Evolutionary conservation across 352 stramenopile species (phyloP).

Genomic region (Peronosclerospora sorghi): DNA sequence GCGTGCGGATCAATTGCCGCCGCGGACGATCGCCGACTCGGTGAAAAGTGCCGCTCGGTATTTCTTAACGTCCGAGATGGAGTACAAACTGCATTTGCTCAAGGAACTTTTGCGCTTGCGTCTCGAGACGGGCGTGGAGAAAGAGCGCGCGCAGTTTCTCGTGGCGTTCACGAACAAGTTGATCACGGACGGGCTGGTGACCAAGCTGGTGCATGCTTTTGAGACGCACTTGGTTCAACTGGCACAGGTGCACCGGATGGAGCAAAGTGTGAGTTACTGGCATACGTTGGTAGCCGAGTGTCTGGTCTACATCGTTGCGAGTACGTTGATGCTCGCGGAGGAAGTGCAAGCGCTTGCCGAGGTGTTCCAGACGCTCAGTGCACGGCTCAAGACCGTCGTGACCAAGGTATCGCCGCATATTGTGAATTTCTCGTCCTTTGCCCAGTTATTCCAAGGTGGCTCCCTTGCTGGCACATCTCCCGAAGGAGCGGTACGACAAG

Average conservation of each 20-base stretch:
- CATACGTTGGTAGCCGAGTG: constrained; percentile 61
- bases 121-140: constrained; percentile 43
- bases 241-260: constrained; percentile 40
- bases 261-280: constrained; percentile 69
- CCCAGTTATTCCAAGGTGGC: constrained; percentile 59
- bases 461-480: constrained; percentile 50
- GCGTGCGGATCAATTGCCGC: constrained; percentile 49
- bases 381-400: constrained; percentile 42
- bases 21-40: constrained; percentile 30
- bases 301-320: constrained; percentile 51
- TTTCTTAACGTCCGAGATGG: constrained; percentile 62
- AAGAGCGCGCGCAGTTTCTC: constrained; percentile 51
- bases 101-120: constrained; percentile 65
- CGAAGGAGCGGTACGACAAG: constrained; percentile 57
- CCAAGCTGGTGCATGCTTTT: constrained; percentile 38
- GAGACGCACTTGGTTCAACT: constrained; percentile 41
- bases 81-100: constrained; percentile 63
- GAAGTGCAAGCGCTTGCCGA: constrained; percentile 46
- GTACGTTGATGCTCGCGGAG: constrained; percentile 30
- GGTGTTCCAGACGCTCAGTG: constrained; percentile 45
- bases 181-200: constrained; percentile 32
- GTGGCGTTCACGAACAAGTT: constrained; percentile 62
- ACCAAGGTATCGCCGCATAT: constrained; percentile 73
- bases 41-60: constrained; percentile 62
- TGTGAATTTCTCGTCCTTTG: constrained; percentile 67